Evolutionary conservation across 2,329 filamentous ascomycete genomes (phyloP).

Genomic region (Sordariomycetes sp.): DNA sequence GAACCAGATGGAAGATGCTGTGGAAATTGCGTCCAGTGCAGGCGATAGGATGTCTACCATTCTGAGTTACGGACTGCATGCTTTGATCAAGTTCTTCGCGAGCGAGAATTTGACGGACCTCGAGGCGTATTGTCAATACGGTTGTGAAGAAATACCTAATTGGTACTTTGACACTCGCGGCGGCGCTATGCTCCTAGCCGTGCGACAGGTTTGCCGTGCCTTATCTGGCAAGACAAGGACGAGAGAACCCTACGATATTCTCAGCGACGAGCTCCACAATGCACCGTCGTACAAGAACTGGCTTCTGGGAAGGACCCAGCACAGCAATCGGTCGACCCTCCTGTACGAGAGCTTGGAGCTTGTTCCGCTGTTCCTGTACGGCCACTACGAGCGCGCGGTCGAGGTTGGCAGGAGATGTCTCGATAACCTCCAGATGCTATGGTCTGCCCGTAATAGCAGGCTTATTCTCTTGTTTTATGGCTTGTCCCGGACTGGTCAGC

Average conservation of each 20-base stretch:
- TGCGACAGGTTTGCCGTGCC: slow-evolving; percentile 58
- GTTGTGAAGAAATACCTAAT: slow-evolving; percentile 64
- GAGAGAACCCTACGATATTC: slow-evolving; percentile 41
- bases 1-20: slow-evolving; percentile 51
- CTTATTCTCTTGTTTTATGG: slow-evolving; percentile 52
- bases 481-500: slow-evolving; percentile 41
- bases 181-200: slow-evolving; percentile 57
- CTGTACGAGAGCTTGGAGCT: slow-evolving; percentile 62
- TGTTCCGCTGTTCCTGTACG: slow-evolving; percentile 53
- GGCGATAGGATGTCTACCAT: slow-evolving; percentile 67
- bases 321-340: slow-evolving; percentile 54
- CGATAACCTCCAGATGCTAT: slow-evolving; percentile 38
- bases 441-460: slow-evolving; percentile 51
- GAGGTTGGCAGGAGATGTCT: slow-evolving; percentile 44
- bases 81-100: slow-evolving; percentile 59
- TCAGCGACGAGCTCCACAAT: slow-evolving; percentile 61
- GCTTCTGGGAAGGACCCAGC: slow-evolving; percentile 39
- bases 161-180: slow-evolving; percentile 66
- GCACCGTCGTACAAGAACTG: slow-evolving; percentile 49
- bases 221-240: slow-evolving; percentile 64
- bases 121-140: slow-evolving; percentile 60
- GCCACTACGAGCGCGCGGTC: slow-evolving; percentile 50
- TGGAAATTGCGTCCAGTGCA: slow-evolving; percentile 56
- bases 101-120: slow-evolving; percentile 61
- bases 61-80: slow-evolving; percentile 59